Base-by-base conservation (phyloP, 2,329 filamentous ascomycete species). In the Arthrinium puccinioides region DNA sequence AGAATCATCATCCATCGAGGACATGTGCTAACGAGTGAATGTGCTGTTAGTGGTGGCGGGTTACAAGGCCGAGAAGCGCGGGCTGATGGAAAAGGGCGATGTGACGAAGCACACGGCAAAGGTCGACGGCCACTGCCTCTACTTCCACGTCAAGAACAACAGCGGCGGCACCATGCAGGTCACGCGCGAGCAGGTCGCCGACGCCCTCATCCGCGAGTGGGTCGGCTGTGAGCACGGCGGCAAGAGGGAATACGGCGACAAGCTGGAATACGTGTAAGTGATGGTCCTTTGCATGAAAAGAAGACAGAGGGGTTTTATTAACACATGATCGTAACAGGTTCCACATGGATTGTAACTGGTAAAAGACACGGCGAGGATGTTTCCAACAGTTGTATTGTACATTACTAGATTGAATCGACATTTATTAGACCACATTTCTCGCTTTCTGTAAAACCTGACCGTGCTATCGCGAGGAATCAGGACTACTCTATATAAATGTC, bases 181-280 rank as follows among this genome's bases (percentile, higher is more conserved):
- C 29, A 18, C 29, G n/a, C 15, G 16, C 16, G 15, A 32, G 11
- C 29, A 32, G 29, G 29, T 16, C 8, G 29, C 19, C 29, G 29
- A 32, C 13, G 29, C 29, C n/a, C 19, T 11, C 14, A 32, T 19
- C 6, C 7, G 29, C 14, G 29, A 32, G 16, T 32, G 29, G 29
- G 29, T 32, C 5, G 29, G 29, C 29, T 32, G 29, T 16, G 29
- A 32, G 16, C 29, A 32, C n/a, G 29, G 29, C n/a, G 29, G 29
- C 29, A 19, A 32, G 16, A 13, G 29, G n/a, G 19, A 19, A 6
- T 32, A 9, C 11, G 14, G 11, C 13, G 29, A 32, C 16, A 18
- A 16, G 4, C 16, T 32, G 9, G 29, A 20, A 32, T 32, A 32
- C 19, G 29, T 32, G 29, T 32, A 32, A 16, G 29, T 32, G n/a